phyloP scores from a whole-genome alignment of 164 flowering plant genomes.

The Taxillus chinensis region DNA sequence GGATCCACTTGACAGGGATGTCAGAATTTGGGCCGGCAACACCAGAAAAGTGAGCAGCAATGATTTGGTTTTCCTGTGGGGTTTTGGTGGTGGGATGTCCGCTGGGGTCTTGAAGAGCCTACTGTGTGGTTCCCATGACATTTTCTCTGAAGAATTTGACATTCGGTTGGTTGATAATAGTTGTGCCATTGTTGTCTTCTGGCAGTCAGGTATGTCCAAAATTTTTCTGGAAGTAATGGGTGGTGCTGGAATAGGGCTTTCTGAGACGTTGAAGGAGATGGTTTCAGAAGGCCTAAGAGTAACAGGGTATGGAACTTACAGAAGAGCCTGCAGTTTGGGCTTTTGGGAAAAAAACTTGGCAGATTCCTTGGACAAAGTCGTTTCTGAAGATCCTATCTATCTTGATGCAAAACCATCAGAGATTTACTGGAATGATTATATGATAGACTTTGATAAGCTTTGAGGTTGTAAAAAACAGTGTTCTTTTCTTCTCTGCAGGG shows the following conservation, averaged over 20 bases:
- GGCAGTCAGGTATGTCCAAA: constrained; percentile 35
- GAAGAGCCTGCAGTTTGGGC: constrained; percentile 38
- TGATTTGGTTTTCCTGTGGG: constrained; percentile 72
- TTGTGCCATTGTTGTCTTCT: constrained; percentile 65
- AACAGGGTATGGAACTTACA: constrained; percentile 49
- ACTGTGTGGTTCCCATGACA: constrained; percentile 38
- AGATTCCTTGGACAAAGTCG: constrained; percentile 47
- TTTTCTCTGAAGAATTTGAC: constrained; percentile 55
- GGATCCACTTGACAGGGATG: constrained; percentile 27
- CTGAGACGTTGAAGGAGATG: constrained; percentile 37
- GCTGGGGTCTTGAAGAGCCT: constrained; percentile 35
- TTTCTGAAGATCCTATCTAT: constrained; percentile 15
- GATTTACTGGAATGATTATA: constrained; percentile 33
- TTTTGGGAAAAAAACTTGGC: constrained; percentile 51
- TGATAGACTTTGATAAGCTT: constrained; percentile 53
- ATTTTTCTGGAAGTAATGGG: constrained; percentile 36
- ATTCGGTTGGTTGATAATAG: constrained; percentile 52
- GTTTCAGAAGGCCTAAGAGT: constrained; percentile 57
- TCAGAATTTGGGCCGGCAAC: constrained; percentile 25
- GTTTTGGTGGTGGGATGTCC: constrained; percentile 40
- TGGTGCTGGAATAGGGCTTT: constrained; percentile 20
- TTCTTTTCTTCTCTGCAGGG: no score
- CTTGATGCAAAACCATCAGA: constrained; percentile 20
- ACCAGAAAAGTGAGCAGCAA: constrained; percentile 33
- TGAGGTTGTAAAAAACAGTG: constrained; percentile 13